Evolutionary conservation across 2,329 filamentous ascomycete species (phyloP).

Genomic region (Fusarium sp.): DNA sequence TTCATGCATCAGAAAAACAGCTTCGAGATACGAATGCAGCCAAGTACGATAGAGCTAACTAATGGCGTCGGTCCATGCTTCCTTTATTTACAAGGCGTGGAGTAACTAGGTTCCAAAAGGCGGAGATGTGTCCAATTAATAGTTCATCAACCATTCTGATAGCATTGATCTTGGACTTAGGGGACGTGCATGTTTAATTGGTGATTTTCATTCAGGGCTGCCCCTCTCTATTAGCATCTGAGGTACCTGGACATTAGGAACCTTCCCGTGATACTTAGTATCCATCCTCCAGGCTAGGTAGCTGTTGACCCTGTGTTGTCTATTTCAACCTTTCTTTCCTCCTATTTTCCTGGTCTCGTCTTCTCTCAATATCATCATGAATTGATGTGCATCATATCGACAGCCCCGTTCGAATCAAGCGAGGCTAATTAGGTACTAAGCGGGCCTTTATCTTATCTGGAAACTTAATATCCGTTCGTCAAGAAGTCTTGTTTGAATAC

Average conservation of each 20-base stretch:
- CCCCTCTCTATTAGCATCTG: neutral
- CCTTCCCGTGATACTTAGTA: neutral
- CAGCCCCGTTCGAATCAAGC: neutral
- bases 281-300: neutral
- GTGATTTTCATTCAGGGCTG: conserved; percentile 8
- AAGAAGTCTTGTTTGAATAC: neutral
- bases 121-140: neutral
- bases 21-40: neutral
- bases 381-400: neutral
- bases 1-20: neutral
- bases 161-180: conserved; percentile 4
- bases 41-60: neutral
- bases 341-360: neutral
- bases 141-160: neutral
- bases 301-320: conserved; percentile 1
- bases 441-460: neutral
- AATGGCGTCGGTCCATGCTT: neutral
- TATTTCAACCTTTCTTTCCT: neutral
- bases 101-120: neutral
- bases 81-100: neutral
- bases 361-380: neutral
- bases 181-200: conserved; percentile 15
- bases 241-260: neutral
- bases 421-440: neutral
- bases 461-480: neutral